These are phyloP conservation scores for Xerocomus nothofagi DNA, from an alignment of 1,284 basidiomycete species.

Conservation along the genomic window DNA sequence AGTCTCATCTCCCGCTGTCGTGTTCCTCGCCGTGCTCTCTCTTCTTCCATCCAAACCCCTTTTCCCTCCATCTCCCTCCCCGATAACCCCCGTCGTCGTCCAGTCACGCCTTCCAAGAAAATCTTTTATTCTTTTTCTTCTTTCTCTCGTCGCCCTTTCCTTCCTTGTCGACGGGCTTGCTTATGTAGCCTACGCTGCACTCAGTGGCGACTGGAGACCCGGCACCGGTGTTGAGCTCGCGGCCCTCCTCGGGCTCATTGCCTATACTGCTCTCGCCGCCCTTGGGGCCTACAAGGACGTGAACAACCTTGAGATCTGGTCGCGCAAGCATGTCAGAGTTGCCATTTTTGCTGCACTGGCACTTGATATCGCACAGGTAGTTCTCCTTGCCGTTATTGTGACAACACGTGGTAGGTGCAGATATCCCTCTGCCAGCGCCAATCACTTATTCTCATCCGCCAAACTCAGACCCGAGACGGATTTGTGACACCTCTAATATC, in stretches of 20 bases:
- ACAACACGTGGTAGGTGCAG: conserved; percentile 44
- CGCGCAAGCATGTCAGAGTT: conserved; percentile 54
- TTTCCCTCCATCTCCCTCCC: conserved; percentile 52
- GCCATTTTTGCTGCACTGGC: conserved; percentile 52
- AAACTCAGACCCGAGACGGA: conserved; percentile 17
- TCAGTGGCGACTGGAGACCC: conserved; percentile 63
- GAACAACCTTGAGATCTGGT: conserved; percentile 70
- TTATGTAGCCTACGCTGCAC: conserved; percentile 62
- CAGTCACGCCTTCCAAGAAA: conserved; percentile 69
- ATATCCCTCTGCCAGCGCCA: background rate
- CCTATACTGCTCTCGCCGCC: conserved; percentile 66
- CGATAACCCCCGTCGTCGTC: conserved; percentile 75
- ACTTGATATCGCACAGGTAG: conserved; percentile 59
- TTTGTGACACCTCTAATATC: conserved; percentile 36
- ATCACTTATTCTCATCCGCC: background rate
- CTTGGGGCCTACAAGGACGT: conserved; percentile 77
- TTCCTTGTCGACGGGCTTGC: conserved; percentile 83
- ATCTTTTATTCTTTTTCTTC: conserved; percentile 64
- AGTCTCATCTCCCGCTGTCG: conserved; percentile 61
- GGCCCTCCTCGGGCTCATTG: conserved; percentile 63
- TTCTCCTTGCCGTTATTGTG: conserved; percentile 51
- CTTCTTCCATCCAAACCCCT: conserved; percentile 52
- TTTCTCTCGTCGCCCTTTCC: conserved; percentile 74
- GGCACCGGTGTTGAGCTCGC: conserved; percentile 69
- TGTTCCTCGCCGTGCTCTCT: conserved; percentile 60